Conservation (phyloP, 805 yeast species). For the Nakazawaea pomicola region DNA sequence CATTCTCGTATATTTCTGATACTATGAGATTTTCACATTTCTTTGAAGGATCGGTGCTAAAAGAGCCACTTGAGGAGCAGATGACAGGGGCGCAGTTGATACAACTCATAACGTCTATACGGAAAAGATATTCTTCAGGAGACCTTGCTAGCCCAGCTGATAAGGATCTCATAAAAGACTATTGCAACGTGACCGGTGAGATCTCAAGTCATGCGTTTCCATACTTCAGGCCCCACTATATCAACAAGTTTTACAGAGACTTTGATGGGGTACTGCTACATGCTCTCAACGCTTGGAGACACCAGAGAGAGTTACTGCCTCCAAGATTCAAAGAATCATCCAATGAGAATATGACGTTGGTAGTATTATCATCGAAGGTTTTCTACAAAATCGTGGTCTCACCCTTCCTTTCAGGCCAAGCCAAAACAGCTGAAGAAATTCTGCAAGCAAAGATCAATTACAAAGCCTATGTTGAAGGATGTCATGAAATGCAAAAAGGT, state of each 20-base stretch:
- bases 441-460: not conserved
- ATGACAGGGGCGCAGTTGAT: not conserved
- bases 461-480: not conserved
- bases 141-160: not conserved
- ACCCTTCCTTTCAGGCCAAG: not conserved
- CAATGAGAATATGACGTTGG: not conserved
- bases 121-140: not conserved
- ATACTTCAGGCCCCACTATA: constrained; percentile 6
- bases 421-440: too few species aligned
- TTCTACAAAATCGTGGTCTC: constrained; percentile 4
- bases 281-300: too few species aligned
- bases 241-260: constrained; percentile 8
- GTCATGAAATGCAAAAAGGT: not conserved
- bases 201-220: constrained; percentile 5
- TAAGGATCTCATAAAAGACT: too few species aligned
- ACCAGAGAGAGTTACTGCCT: too few species aligned
- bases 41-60: constrained; percentile 4
- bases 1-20: constrained; percentile 9
- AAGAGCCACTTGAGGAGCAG: not conserved
- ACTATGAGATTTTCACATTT: constrained; percentile 5
- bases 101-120: not conserved
- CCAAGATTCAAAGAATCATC: too few species aligned
- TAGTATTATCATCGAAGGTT: not conserved
- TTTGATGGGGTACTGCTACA: not conserved
- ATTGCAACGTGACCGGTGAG: too few species aligned